Evolutionary conservation across 2,329 filamentous ascomycete genomes (phyloP), one percentile per base, ranked within the genome.

Genomic region (Aspergillus proliferans): DNA sequence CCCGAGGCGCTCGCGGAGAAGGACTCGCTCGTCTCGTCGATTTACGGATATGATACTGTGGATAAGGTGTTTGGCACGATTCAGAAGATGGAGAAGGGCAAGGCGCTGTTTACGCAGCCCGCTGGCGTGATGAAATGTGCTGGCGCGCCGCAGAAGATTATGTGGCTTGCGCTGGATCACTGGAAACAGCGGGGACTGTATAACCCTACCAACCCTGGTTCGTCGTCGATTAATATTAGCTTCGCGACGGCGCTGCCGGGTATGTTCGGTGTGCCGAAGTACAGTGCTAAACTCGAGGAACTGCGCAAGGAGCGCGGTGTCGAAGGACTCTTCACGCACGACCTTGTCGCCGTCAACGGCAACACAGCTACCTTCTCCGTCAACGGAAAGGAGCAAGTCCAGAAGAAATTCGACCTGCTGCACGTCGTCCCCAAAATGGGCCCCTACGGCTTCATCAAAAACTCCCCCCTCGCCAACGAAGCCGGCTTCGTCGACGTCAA

Each of bases 241-340:
- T 83, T 81, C 51, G 79, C 79, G 4, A 82, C 80, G 0, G 79
- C 73, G 0, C 67, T 80, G 2, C 76, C 77, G 0, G 66, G 64
- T 47, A 83, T 83, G 80, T 83, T 83, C 48, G 80, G 76, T 41
- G 79, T 83, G 34, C 76, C 79, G 50, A 83, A 83, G 66, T 83
- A 83, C 61, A 78, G 71, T 59, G 73, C 72, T 24, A 71, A 68
- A 46, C 72, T 83, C 1, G 77, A 83, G 51, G 65, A 74, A 54
- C 65, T 83, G 58, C 74, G 80, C 3, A 59, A 73, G 60, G 73
- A 81, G 60, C 66, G 79, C 8, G 75, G 74, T 3, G 80, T 83
- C 2, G 80, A 82, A 59, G 80, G 76, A 0, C 67, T 82, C 14
- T 83, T 83, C 63, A 71, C 77, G 58, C 80, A 83, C 52, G 79